Percentiles rank a stretch among this genome's conserved stretches.
Evolutionary conservation across 2,329 filamentous ascomycete species (phyloP).

Genomic region (Botrytis sinoallii): DNA sequence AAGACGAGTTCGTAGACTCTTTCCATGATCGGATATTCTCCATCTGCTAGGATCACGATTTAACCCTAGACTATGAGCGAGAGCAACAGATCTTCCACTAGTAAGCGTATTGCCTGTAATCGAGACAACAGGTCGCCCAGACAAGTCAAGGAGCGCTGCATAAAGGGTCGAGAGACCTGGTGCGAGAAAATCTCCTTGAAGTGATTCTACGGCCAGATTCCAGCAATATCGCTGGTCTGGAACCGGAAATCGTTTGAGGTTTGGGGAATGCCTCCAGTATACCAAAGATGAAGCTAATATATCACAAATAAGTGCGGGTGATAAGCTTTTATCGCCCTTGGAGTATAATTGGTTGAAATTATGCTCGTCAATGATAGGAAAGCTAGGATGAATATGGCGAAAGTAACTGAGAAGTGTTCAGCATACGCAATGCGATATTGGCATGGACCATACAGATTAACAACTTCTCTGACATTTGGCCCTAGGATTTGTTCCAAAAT

Average conservation of each 20-base stretch:
- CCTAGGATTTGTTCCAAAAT: constrained; percentile 58
- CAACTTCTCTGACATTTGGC: constrained; percentile 49
- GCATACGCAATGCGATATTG: constrained; percentile 17
- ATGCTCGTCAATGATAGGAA: constrained; percentile 48
- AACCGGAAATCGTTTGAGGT: constrained; percentile 45
- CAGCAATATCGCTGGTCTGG: constrained; percentile 60
- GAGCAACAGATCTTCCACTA: constrained; percentile 49
- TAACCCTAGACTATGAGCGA: constrained; percentile 53
- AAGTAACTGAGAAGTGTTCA: constrained; percentile 46
- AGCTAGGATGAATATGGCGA: constrained; percentile 55
- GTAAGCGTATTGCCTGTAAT: constrained; percentile 55
- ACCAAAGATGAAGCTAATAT: constrained; percentile 57
- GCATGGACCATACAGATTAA: constrained; percentile 44
- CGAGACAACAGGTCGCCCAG: constrained; percentile 57
- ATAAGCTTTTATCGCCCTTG: constrained; percentile 48
- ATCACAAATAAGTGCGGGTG: constrained; percentile 51
- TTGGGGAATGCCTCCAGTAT: constrained; percentile 52
- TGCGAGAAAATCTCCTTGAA: constrained; percentile 57
- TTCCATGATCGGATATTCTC: constrained; percentile 51
- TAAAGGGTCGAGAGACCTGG: constrained; percentile 58
- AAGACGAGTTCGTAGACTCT: constrained; percentile 49
- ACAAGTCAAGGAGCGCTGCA: constrained; percentile 56
- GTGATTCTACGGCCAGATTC: constrained; percentile 58
- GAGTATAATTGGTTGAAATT: constrained; percentile 1
- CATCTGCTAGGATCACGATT: constrained; percentile 52